Percentiles rank a stretch among this genome's conserved stretches.
These are phyloP conservation scores for Ceratocystis ficicola DNA, from an alignment of 2,329 filamentous ascomycete species.

Conservation along the genomic window DNA sequence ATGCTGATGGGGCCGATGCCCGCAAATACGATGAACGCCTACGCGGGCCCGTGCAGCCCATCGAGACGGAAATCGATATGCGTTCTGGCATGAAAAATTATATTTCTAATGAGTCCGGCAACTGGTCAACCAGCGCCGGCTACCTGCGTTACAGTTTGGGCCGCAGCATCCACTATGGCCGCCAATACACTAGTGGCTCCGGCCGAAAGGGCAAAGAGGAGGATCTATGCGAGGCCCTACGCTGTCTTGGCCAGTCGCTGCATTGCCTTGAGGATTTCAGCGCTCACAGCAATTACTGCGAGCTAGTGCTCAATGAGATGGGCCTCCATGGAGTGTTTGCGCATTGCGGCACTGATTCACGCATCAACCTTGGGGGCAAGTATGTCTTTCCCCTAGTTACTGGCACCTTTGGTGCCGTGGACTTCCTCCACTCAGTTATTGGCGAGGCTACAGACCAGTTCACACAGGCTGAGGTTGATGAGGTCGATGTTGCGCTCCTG, in stretches of 20 bases:
- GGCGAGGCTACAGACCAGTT: constrained; percentile 70
- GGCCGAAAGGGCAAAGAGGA: constrained; percentile 52
- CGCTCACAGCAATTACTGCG: constrained; percentile 74
- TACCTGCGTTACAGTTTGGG: constrained; percentile 68
- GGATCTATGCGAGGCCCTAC: constrained; percentile 67
- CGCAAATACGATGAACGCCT: constrained; percentile 69
- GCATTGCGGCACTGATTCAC: constrained; percentile 55
- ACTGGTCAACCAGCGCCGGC: constrained; percentile 80
- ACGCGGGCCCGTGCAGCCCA: constrained; percentile 60
- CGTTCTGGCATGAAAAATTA: constrained; percentile 98
- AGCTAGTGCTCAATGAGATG: constrained; percentile 62
- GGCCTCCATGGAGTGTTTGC: constrained; percentile 58
- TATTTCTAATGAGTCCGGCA: constrained; percentile 78
- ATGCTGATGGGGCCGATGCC: constrained; percentile 66
- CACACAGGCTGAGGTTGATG: constrained; percentile 71
- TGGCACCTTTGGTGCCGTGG: constrained; percentile 65
- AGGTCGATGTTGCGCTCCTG: constrained; percentile 62
- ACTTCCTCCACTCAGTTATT: constrained; percentile 69
- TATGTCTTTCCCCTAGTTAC: constrained; percentile 59
- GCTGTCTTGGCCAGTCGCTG: constrained; percentile 62
- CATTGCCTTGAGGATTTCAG: constrained; percentile 71
- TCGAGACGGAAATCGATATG: constrained; percentile 61
- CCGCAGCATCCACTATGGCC: constrained; percentile 64
- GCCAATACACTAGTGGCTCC: constrained; percentile 55
- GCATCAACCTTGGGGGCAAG: constrained; percentile 54